A percentile compares a stretch with the other conserved stretches of the same genome.
phyloP scores from a whole-genome alignment of 495 filamentous ascomycete species.

The Penicillium antarcticum region DNA sequence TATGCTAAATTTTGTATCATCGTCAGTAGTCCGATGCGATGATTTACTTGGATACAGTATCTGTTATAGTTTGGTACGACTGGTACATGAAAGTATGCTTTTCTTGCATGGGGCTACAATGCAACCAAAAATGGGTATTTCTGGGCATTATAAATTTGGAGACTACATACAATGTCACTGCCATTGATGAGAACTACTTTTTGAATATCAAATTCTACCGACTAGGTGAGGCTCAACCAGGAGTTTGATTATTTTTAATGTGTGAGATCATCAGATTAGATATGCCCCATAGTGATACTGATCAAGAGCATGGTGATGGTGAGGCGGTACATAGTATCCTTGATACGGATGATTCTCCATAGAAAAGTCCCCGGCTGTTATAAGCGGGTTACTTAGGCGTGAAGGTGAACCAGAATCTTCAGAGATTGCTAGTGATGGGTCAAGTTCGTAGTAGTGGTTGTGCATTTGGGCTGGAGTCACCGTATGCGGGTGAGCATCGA shows the following conservation, averaged over 20 bases:
- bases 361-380: conserved; percentile 65
- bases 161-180: too few species aligned
- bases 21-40: background rate
- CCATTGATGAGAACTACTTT: too few species aligned
- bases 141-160: too few species aligned
- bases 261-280: conserved; percentile 13
- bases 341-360: conserved; percentile 75
- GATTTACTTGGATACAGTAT: background rate
- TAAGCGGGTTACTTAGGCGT: conserved; percentile 62
- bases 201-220: too few species aligned
- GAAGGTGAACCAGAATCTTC: conserved; percentile 30
- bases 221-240: too few species aligned
- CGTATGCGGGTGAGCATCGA: conserved; percentile 27
- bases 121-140: too few species aligned
- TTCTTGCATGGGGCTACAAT: too few species aligned
- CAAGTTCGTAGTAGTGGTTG: conserved; percentile 18
- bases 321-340: conserved; percentile 54
- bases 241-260: background rate
- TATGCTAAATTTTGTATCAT: too few species aligned
- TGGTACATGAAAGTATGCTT: too few species aligned
- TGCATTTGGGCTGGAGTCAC: conserved; percentile 22
- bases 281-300: conserved; percentile 23
- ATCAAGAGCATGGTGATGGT: conserved; percentile 23
- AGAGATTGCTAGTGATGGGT: conserved; percentile 19
- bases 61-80: background rate